A percentile compares a stretch with the other conserved stretches of the same genome.
These are phyloP conservation scores for Tolypocladium album DNA, from an alignment of 2,329 filamentous ascomycete species.

Conservation along the genomic window DNA sequence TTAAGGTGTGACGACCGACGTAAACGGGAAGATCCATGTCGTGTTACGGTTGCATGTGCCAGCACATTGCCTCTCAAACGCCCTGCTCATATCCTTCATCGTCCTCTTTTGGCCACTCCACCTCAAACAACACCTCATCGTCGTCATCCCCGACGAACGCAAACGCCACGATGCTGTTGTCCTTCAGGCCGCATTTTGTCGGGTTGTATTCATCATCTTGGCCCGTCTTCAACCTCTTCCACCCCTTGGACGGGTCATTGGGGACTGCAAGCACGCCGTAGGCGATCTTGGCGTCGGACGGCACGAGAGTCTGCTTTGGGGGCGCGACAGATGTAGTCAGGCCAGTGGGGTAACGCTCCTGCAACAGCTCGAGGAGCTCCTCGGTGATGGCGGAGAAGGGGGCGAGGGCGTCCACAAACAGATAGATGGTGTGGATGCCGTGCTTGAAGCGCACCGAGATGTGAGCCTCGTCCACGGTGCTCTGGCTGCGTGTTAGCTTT, in stretches of 20 bases:
- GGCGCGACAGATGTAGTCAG: slow-evolving; percentile 26
- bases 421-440: slow-evolving; percentile 58
- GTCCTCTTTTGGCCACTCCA: slow-evolving; percentile 35
- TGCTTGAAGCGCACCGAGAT: slow-evolving; percentile 64
- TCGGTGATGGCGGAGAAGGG: slow-evolving; percentile 46
- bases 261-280: slow-evolving; percentile 35
- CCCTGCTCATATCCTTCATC: slow-evolving; percentile 20
- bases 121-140: slow-evolving; percentile 30
- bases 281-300: slow-evolving; percentile 28
- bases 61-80: slow-evolving; percentile 1
- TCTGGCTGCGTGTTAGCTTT: slow-evolving; percentile 1
- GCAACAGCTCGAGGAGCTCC: slow-evolving; percentile 47
- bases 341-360: slow-evolving; percentile 44
- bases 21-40: background rate
- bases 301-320: slow-evolving; percentile 25
- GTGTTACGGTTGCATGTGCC: background rate
- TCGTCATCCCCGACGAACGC: slow-evolving; percentile 26
- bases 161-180: slow-evolving; percentile 40
- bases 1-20: background rate
- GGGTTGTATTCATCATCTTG: slow-evolving; percentile 26
- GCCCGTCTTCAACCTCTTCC: slow-evolving; percentile 32
- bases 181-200: slow-evolving; percentile 29
- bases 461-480: slow-evolving; percentile 31
- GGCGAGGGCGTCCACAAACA: slow-evolving; percentile 50
- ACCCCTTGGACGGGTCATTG: slow-evolving; percentile 35